Evolutionary conservation across 306 rosid genomes (phyloP).

Genomic region (Alnus glutinosa): DNA sequence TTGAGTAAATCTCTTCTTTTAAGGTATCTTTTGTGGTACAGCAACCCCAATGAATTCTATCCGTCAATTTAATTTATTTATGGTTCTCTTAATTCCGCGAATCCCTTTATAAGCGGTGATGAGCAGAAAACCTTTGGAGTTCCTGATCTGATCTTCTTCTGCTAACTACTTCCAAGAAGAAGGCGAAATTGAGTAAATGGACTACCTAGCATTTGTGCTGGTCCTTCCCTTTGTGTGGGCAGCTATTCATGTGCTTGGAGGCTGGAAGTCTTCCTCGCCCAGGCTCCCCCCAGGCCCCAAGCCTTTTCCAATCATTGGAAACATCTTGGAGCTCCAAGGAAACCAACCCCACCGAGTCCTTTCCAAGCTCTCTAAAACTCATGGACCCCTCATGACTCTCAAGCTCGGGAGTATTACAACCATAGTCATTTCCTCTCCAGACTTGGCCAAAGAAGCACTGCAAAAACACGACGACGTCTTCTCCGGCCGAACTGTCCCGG

Average conservation of each 20-base stretch:
- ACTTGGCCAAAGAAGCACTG: slow-evolving; percentile 19
- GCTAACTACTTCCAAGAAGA: no score
- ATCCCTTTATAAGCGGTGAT: no score
- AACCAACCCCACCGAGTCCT: slow-evolving; percentile 38
- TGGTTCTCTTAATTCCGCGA: no score
- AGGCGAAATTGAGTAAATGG: no score
- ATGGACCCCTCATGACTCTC: slow-evolving; percentile 33
- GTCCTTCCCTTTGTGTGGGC: no score
- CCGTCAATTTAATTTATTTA: no score
- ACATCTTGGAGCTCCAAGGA: slow-evolving; percentile 39
- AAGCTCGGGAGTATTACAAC: slow-evolving; percentile 28
- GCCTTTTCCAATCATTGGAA: slow-evolving; percentile 52
- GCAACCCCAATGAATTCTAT: no score
- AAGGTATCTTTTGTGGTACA: no score
- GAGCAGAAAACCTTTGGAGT: no score
- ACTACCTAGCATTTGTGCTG: no score
- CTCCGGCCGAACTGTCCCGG: slow-evolving; percentile 1
- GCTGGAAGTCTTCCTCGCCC: not conserved
- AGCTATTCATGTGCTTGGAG: not conserved
- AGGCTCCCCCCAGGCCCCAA: slow-evolving; percentile 53
- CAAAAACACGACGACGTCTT: slow-evolving; percentile 3
- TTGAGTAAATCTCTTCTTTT: no score
- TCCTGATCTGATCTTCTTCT: no score
- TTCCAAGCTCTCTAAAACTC: slow-evolving; percentile 14
- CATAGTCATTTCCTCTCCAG: slow-evolving; percentile 28